Base-by-base conservation (phyloP, 805 yeast genomes). In the Dipodascus albidus region DNA sequence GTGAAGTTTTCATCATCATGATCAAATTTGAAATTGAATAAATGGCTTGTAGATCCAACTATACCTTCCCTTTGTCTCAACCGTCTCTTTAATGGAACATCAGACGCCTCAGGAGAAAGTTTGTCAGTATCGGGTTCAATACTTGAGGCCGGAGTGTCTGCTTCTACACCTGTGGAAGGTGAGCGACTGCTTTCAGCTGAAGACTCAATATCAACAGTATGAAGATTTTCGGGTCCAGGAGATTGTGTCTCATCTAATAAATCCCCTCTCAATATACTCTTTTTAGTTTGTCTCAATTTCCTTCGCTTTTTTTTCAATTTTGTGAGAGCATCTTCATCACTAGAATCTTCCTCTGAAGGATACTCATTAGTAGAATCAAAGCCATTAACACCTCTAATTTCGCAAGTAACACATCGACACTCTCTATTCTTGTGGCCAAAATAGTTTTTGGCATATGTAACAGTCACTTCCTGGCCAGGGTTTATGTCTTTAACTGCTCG, bases 391-490 rank as follows among this genome's bases (percentile, higher is more conserved):
- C 54, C 52, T 3, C 55, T 52, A 20, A 62, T 52, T 56, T 74
- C 77, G 59, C 79, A 75, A 1, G 74, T 64, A 0, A 70, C 69
- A 58, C 79, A 75, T 48, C 74, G 56, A 56, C 79, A 75, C 51
- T 75, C 74, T 15, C 66, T 55, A 55, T 75, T 75, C 15, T 62
- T 51, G 27, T 54, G 58, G 19, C 79, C 79, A 58, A 75, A 75
- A 55, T 75, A 75, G 55, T 67, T 66, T 2, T 65, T 58, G 1
- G 78, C 65, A 58, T 75, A 75, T 24, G 58, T 56, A 3, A 74
- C 77, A 2, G 79, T 74, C 31, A 75, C 70, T 57, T 75, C 78
- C 58, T 75, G 77, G n/a, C 78, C 78, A 2, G 66, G 59, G 0
- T 60, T 50, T 20, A 75, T 75, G 4, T 56, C 61, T 24, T 70